These are phyloP conservation scores for Hyphodiscus sp. DNA, from an alignment of 2,329 filamentous ascomycete species.

Conservation along the genomic window DNA sequence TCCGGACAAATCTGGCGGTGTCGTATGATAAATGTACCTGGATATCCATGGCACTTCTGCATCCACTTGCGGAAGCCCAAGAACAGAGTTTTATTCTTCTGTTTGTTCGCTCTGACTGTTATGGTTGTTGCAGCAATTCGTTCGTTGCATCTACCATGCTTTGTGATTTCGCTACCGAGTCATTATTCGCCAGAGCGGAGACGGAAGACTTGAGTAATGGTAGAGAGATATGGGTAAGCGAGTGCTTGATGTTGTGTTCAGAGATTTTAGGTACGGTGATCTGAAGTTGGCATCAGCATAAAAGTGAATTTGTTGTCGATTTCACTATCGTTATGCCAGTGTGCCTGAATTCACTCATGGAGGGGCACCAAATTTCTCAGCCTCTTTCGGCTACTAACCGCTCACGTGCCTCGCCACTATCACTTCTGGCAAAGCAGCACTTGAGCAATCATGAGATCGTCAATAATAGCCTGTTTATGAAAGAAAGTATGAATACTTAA, in stretches of 20 bases:
- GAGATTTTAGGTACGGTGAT: background rate
- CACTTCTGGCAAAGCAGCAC: too few relatives aligned
- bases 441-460: too few relatives aligned
- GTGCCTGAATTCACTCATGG: slow-evolving; percentile 3
- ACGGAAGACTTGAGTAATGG: slow-evolving; percentile 1
- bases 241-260: background rate
- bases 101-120: slow-evolving; percentile 14
- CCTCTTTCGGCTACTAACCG: too few relatives aligned
- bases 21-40: slow-evolving; percentile 22
- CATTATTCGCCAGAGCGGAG: slow-evolving; percentile 16
- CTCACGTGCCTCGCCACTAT: too few relatives aligned
- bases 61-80: background rate
- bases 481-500: too few relatives aligned
- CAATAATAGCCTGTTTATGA: too few relatives aligned
- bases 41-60: slow-evolving; percentile 25
- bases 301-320: background rate
- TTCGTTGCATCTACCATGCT: slow-evolving; percentile 25
- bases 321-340: background rate
- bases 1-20: slow-evolving; percentile 5
- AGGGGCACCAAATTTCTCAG: too few relatives aligned
- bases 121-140: slow-evolving; percentile 17
- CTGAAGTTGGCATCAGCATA: background rate
- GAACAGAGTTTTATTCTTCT: background rate
- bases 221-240: background rate
- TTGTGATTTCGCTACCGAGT: slow-evolving; percentile 22